Conservation (phyloP, 2,329 filamentous ascomycete species). For the Aspergillus novofumigatus region DNA sequence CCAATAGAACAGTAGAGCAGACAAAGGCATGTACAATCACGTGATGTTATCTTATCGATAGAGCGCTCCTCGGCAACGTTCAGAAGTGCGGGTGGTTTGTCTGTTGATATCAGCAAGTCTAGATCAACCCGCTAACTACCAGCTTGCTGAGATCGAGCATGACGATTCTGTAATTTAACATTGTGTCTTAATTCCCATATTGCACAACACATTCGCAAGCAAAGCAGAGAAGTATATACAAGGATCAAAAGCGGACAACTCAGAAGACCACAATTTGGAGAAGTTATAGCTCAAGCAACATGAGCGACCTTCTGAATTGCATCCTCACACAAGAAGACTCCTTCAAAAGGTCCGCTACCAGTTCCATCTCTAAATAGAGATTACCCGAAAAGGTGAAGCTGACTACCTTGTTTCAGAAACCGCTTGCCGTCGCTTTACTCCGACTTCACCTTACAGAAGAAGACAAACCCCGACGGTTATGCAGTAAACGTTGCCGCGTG, state of each 20-base stretch:
- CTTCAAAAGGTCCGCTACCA: slow-evolving; percentile 51
- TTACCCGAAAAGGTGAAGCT: background rate
- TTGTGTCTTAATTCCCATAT: too few species aligned
- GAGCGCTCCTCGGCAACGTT: slow-evolving; percentile 8
- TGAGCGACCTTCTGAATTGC: slow-evolving; percentile 63
- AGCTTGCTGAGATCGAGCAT: background rate
- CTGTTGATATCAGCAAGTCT: background rate
- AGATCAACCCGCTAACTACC: background rate
- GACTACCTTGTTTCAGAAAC: slow-evolving; percentile 47
- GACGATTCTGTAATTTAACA: background rate
- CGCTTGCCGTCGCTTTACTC: slow-evolving; percentile 84
- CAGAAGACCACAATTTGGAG: background rate
- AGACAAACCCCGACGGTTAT: slow-evolving; percentile 81
- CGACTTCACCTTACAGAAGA: slow-evolving; percentile 71
- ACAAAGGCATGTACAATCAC: background rate
- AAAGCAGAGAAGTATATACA: background rate
- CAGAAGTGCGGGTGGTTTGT: background rate
- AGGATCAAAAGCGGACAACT: background rate
- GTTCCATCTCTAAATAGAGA: slow-evolving; percentile 11
- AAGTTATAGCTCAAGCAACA: slow-evolving; percentile 11
- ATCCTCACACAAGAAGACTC: slow-evolving; percentile 58
- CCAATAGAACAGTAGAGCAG: background rate
- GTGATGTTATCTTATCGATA: background rate
- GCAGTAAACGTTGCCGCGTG: slow-evolving; percentile 74
- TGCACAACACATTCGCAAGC: background rate